Conservation (phyloP, 1,139 yeast genomes). For the Nakaseomyces nivariensis region DNA sequence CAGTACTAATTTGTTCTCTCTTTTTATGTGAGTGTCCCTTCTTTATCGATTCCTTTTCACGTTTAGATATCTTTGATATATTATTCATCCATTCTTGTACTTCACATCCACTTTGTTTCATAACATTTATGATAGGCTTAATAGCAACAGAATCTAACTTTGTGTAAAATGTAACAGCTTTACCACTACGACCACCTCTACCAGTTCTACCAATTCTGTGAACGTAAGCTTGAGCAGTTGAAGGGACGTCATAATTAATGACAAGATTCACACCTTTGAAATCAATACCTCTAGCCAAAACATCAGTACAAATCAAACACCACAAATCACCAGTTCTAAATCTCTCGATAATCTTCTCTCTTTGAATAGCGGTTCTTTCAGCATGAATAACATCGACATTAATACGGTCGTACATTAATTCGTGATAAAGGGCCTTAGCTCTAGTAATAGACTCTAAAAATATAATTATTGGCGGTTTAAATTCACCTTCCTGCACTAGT, state of each 20-base stretch:
- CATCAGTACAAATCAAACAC: slow-evolving; percentile 96
- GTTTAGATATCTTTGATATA: slow-evolving; percentile 57
- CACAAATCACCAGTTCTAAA: slow-evolving; percentile 87
- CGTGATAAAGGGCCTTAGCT: slow-evolving; percentile 92
- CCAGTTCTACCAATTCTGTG: slow-evolving; percentile 99
- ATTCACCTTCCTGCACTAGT: slow-evolving; percentile 72
- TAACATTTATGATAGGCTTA: slow-evolving; percentile 81
- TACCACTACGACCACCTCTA: slow-evolving; percentile 81
- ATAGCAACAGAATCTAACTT: slow-evolving; percentile 73
- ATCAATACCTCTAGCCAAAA: slow-evolving; percentile 92
- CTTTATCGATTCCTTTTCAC: slow-evolving; percentile 56
- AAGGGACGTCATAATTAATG: slow-evolving; percentile 94
- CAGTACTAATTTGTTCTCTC: slow-evolving; percentile 76
- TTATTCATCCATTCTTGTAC: slow-evolving; percentile 75
- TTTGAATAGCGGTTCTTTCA: slow-evolving; percentile 81
- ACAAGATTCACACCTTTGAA: slow-evolving; percentile 92
- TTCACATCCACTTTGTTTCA: slow-evolving; percentile 82
- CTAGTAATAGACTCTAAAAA: slow-evolving; percentile 87
- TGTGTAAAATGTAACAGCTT: slow-evolving; percentile 86
- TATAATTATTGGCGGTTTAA: slow-evolving; percentile 86
- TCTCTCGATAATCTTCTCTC: slow-evolving; percentile 74
- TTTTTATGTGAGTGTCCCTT: slow-evolving; percentile 34
- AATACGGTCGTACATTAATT: slow-evolving; percentile 76
- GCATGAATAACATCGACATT: slow-evolving; percentile 96
- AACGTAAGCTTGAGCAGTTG: slow-evolving; percentile 86